phyloP scores from a whole-genome alignment of 164 flowering plant species.

The Buxus sempervirens region DNA sequence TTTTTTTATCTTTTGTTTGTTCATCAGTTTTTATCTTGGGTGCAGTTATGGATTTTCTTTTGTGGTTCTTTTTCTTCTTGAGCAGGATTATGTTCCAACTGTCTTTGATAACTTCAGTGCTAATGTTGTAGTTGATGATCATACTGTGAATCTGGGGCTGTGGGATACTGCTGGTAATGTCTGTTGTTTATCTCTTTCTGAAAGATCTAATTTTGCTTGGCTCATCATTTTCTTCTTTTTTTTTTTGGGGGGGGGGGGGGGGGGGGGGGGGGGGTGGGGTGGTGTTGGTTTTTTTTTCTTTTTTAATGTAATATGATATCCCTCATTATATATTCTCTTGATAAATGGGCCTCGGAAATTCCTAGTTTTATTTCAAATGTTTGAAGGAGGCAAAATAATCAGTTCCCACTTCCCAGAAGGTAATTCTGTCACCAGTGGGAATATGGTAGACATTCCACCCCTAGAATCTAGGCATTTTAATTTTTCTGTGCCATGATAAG shows the following conservation, averaged over 20 bases:
- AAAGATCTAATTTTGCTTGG: background rate
- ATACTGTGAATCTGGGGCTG: constrained; percentile 54
- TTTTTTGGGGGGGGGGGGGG: too few species aligned
- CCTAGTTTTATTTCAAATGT: background rate
- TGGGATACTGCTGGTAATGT: constrained; percentile 74
- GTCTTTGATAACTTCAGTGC: constrained; percentile 75
- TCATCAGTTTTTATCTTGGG: background rate
- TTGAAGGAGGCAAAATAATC: background rate
- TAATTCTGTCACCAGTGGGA: too few species aligned
- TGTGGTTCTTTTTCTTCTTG: background rate
- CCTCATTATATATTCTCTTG: background rate
- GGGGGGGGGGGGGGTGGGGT: too few species aligned
- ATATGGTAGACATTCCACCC: too few species aligned
- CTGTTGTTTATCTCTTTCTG: constrained; percentile 8
- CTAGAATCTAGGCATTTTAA: too few species aligned
- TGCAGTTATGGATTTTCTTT: constrained; percentile 3
- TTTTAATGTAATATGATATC: background rate
- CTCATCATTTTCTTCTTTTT: background rate
- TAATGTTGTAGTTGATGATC: constrained; percentile 58
- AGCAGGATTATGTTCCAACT: constrained; percentile 69
- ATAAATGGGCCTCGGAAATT: too few species aligned
- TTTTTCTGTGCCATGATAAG: too few species aligned
- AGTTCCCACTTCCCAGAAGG: too few species aligned
- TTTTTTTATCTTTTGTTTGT: background rate
- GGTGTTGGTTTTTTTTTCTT: background rate